A percentile compares a stretch with the other conserved stretches of the same genome.
phyloP scores from a whole-genome alignment of 106 monocot species.

The Amphibolis antarctica region DNA sequence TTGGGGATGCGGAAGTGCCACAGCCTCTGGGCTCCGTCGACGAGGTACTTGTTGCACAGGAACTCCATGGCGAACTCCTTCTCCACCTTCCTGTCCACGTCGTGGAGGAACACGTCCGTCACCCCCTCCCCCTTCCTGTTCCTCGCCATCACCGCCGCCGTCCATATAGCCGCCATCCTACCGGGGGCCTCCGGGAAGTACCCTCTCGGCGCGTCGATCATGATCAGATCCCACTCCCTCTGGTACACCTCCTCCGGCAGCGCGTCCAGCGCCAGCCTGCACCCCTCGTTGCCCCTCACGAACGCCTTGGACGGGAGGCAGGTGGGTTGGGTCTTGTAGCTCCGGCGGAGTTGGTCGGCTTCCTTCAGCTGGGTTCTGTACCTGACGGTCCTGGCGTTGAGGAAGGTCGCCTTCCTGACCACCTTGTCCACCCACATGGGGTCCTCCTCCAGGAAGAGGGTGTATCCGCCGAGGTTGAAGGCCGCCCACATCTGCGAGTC shows the following conservation, averaged over 20 bases:
- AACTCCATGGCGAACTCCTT: slow-evolving; percentile 62
- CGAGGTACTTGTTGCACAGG: slow-evolving; percentile 54
- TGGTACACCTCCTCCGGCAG: slow-evolving; percentile 48
- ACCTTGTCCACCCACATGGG: slow-evolving; percentile 30
- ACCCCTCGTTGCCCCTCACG: slow-evolving; percentile 29
- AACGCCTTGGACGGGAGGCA: slow-evolving; percentile 33
- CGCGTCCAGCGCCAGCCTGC: slow-evolving; percentile 37
- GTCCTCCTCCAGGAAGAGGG: slow-evolving; percentile 81
- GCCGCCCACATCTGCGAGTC: slow-evolving; percentile 70
- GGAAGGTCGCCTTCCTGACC: slow-evolving; percentile 15
- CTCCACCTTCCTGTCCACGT: slow-evolving; percentile 69
- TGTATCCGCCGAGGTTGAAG: slow-evolving; percentile 69
- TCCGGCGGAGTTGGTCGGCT: slow-evolving; percentile 30
- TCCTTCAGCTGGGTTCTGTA: slow-evolving; percentile 48
- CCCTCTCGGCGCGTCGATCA: slow-evolving; percentile 71
- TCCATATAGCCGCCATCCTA: slow-evolving; percentile 68
- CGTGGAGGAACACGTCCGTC: slow-evolving; percentile 69
- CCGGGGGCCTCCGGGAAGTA: slow-evolving; percentile 52
- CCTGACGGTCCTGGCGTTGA: slow-evolving; percentile 32
- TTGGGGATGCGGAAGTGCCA: slow-evolving; percentile 80
- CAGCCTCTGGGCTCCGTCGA: slow-evolving; percentile 36
- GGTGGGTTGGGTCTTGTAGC: slow-evolving; percentile 17
- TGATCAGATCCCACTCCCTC: slow-evolving; percentile 64
- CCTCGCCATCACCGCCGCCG: slow-evolving; percentile 65
- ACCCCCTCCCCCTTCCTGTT: slow-evolving; percentile 22